phyloP scores from a whole-genome alignment of 164 flowering plant genomes.

The Cinnamomum micranthum region DNA sequence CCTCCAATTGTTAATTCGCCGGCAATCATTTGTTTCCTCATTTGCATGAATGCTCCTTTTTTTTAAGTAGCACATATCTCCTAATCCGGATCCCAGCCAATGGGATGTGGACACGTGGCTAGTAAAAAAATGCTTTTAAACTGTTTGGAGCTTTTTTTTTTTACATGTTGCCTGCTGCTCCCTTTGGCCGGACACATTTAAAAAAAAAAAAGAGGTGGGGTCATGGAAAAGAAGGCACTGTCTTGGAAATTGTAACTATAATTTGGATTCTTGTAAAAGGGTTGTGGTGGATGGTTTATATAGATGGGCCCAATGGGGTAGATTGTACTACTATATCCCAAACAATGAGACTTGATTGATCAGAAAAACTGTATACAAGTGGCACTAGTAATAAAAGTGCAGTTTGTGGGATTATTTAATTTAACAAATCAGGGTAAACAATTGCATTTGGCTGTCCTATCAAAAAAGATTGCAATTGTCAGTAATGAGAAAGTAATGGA shows the following conservation, averaged over 20 bases:
- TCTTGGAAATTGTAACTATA: not conserved
- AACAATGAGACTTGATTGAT: no score
- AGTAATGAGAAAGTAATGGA: no score
- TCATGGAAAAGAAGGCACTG: not conserved
- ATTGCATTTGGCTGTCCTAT: no score
- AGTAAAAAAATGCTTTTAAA: not conserved
- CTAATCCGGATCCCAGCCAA: not conserved
- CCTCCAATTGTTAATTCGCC: not conserved
- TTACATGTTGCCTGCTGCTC: not conserved
- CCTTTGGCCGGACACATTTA: not conserved
- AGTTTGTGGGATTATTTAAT: no score
- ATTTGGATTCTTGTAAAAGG: not conserved
- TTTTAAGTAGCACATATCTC: not conserved
- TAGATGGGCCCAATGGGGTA: not conserved
- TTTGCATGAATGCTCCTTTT: not conserved
- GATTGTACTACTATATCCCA: no score
- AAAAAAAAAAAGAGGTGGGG: no score
- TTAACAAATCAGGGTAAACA: no score
- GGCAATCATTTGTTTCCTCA: conserved; percentile 7
- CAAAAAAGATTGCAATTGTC: no score
- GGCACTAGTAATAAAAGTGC: no score
- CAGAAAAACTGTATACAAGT: no score
- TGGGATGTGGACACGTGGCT: not conserved
- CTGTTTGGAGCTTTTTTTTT: not conserved
- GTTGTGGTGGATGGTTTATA: not conserved